A percentile compares a stretch with the other conserved stretches of the same genome.
phyloP scores from a whole-genome alignment of 225 moss, liverwort and hornwort genomes.

The Marchantia polymorpha region DNA sequence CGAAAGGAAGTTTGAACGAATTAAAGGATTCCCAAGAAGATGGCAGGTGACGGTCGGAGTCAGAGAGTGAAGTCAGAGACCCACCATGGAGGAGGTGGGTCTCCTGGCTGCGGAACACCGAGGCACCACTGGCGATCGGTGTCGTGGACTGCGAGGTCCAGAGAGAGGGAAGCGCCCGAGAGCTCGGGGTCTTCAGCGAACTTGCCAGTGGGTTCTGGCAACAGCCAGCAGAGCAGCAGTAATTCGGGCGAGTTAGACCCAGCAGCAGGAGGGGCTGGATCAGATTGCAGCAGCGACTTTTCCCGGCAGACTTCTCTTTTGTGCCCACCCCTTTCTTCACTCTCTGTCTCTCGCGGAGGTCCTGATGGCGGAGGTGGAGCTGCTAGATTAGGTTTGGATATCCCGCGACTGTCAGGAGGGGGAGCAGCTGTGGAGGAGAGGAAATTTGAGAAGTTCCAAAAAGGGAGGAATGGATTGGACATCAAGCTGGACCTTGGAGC shows the following conservation, averaged over 20 bases:
- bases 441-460: slow-evolving; percentile 36
- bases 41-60: slow-evolving; percentile 42
- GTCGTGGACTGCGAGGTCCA: slow-evolving; percentile 47
- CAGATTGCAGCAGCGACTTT: slow-evolving; percentile 12
- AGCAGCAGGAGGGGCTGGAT: not conserved
- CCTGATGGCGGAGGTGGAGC: slow-evolving; percentile 8
- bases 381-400: not conserved
- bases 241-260: slow-evolving; percentile 9
- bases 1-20: not conserved
- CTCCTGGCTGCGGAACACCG: slow-evolving; percentile 32
- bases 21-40: slow-evolving; percentile 9
- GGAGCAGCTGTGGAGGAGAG: slow-evolving; percentile 33
- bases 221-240: slow-evolving; percentile 18
- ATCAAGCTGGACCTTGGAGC: slow-evolving; percentile 80
- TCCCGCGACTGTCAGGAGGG: not conserved
- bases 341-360: slow-evolving; percentile 33
- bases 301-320: slow-evolving; percentile 31
- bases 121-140: slow-evolving; percentile 47
- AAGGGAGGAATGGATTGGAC: slow-evolving; percentile 62
- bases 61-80: slow-evolving; percentile 33
- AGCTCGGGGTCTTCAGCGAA: slow-evolving; percentile 9
- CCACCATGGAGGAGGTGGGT: slow-evolving; percentile 26
- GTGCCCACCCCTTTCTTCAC: slow-evolving; percentile 35
- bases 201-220: slow-evolving; percentile 1
- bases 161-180: slow-evolving; percentile 37